Evolutionary conservation across 352 stramenopile species (phyloP).

Genomic region (Blastocystis sp.): DNA sequence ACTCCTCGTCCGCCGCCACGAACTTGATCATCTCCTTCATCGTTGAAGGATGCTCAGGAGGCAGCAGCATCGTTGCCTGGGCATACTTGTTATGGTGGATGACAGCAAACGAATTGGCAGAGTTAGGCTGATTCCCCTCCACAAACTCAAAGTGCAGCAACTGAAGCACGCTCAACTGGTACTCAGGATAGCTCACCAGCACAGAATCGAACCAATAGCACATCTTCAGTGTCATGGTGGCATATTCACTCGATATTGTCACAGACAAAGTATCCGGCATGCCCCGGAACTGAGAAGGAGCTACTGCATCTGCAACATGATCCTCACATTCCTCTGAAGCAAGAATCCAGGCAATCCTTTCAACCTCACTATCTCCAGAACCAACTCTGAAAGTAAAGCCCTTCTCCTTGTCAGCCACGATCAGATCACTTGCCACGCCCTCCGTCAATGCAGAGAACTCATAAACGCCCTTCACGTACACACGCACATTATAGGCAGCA

Average conservation of each 20-base stretch:
- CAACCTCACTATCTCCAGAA: background rate
- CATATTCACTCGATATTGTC: background rate
- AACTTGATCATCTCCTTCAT: slow-evolving; percentile 20
- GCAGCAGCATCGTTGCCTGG: background rate
- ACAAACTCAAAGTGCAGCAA: slow-evolving; percentile 41
- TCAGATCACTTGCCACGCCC: background rate
- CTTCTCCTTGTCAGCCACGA: slow-evolving; percentile 47
- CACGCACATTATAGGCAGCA: background rate
- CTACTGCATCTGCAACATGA: background rate
- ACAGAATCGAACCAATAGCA: slow-evolving; percentile 56
- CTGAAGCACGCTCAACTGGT: slow-evolving; percentile 13
- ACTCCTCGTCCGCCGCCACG: slow-evolving; percentile 5
- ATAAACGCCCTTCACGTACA: slow-evolving; percentile 60
- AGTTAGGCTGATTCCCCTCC: background rate
- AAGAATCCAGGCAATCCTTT: slow-evolving; percentile 15
- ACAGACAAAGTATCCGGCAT: slow-evolving; percentile 17
- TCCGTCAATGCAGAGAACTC: slow-evolving; percentile 25
- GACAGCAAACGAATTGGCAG: background rate
- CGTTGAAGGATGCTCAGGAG: background rate
- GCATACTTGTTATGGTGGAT: slow-evolving; percentile 55
- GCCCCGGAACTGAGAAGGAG: background rate
- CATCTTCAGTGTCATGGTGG: slow-evolving; percentile 3
- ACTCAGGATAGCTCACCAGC: slow-evolving; percentile 51
- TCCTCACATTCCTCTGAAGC: background rate
- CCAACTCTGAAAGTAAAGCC: slow-evolving; percentile 44